Evolutionary conservation across 192 early-diverging fungal species (phyloP), one percentile per base, ranked within the genome.

Genomic region (Chytriomyces hyalinus): DNA sequence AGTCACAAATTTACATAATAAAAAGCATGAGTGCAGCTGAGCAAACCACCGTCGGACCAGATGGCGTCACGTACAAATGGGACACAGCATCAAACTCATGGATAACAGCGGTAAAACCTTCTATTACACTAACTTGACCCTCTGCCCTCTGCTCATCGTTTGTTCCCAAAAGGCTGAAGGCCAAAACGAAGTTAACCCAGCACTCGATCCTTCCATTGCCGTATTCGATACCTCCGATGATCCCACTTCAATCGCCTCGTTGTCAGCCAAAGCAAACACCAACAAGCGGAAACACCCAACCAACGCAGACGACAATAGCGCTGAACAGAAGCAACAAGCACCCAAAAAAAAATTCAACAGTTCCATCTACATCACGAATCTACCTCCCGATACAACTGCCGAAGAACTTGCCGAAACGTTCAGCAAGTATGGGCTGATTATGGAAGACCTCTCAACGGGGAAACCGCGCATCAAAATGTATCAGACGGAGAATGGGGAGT

Each of bases 401-500:
- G 91, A 94, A 0, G 96, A 99, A 68, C 78, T 99, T 49, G 82
- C 84, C 28, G 86, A 89, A 17, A 80, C 84, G 2, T 96, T 96
- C 75, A 82, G 83, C 22, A 94, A 92, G 65, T 94, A 85, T 65
- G 95, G 95, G 57, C 85, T 96, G 13, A 88, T 96, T 45, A 90
- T 94, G 89, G 91, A 93, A 76, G 94, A 84, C 65, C 65, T 81
- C 28, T 49, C 72, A 0, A 86, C 89, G 3, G 95, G 92, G 24
- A 81, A 90, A 66, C 95, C 96, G 9, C 91, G 90, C 57, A 94
- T 99, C 70, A 99, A 98, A 78, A 77, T 99, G 61, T 99, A 99
- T 77, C 85, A 81, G 13, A 84, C 95, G 63, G 82, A 78, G n/a
- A 76, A 90, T 6, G 92, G 91, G 7, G 70, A 76, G 7, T 78